Evolutionary conservation across 2,329 filamentous ascomycete species (phyloP), one percentile per base, ranked within the genome.

Genomic region (Sphaerulina vaccinii): DNA sequence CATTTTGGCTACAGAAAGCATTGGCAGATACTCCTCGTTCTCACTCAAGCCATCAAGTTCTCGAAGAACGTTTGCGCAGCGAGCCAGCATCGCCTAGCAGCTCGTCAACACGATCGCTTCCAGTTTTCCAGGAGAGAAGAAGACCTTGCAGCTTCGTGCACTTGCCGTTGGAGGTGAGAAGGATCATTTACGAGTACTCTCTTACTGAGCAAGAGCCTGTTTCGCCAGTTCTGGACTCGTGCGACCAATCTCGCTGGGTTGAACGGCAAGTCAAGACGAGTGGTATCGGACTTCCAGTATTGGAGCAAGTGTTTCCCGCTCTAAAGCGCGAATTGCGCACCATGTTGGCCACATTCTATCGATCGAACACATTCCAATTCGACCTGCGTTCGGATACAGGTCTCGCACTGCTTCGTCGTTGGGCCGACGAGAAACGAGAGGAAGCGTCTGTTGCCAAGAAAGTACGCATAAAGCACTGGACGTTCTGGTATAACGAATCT

Each of bases 1-100:
- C 49, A 27, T 52, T 52, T 52, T 60, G 57, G 57, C 23, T 58
- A 24, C 52, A 50, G 22, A 47, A 37, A 39, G 49, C 52, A 8
- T 33, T 56, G 11, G 37, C 53, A 43, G 47, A 54, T 24, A 19
- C 54, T 11, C 44, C 55, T 32, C 40, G 29, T 32, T 51, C 46
- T 29, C 40, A 51, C 27, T 44, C 53, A 22, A 54, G 40, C 36
- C 45, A 52, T 29, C 8, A 39, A 16, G 35, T 15, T 38, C 10
- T 54, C 4, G 38, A 40, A 36, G 41, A 49, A 15, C 37, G 46
- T 10, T 51, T 58, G 19, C 38, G 52, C 27, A 42, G 45, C 19
- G 52, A 54, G 15, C 51, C 56, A 2, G 7, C 15, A 23, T 47
- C 44, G 6, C 41, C 49, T 16, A 50, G 27, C 5, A 23, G 13